Evolutionary conservation across 2,329 filamentous ascomycete species (phyloP), one percentile per base, ranked within the genome.

Genomic region (Pestalotiopsis sp.): DNA sequence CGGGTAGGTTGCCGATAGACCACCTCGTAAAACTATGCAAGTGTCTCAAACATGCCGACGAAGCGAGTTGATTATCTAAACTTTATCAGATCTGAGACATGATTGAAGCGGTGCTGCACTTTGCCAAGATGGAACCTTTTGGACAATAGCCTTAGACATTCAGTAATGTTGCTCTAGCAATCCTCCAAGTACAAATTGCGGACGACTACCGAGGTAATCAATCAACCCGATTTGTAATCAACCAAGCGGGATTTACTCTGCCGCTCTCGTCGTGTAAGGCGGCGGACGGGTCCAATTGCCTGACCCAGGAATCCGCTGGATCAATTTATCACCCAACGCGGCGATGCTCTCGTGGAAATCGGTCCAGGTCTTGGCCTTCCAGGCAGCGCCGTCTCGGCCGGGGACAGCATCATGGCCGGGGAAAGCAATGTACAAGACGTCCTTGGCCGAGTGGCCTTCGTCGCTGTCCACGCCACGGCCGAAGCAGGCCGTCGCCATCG

Each of bases 341-440:
- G 38, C 39, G 17, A 66, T 66, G 20, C 41, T 57, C 49, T 56
- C 27, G 7, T 66, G 45, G 31, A 58, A 66, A 6, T 66, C 27
- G 9, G 23, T 14, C 52, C 39, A 56, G 9, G 62, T 49, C 20
- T 36, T 56, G 20, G 62, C 62, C 20, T 17, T 64, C 62, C 62
- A 64, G 4, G 27, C 38, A 3, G 62, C 62, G 13, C 45, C 62
- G 62, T 49, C 23, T 6, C 17, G 12, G 2, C 62, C 62, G 1
- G 45, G 41, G 14, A 49, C 45, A 7, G 62, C 62, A 1, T 64
- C 23, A 12, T 17, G 11, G 6, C 62, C 62, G 5, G 38, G 23
- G 2, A 64, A 64, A 12, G 62, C 62, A 6, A 64, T 64, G 41
- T 64, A 64, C 13, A 64, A 25, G 20, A 64, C 41, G 25, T 64